Evolutionary conservation across 441 rosid genomes (phyloP), one percentile per base, ranked within the genome.

Genomic region (Populus hybrid): DNA sequence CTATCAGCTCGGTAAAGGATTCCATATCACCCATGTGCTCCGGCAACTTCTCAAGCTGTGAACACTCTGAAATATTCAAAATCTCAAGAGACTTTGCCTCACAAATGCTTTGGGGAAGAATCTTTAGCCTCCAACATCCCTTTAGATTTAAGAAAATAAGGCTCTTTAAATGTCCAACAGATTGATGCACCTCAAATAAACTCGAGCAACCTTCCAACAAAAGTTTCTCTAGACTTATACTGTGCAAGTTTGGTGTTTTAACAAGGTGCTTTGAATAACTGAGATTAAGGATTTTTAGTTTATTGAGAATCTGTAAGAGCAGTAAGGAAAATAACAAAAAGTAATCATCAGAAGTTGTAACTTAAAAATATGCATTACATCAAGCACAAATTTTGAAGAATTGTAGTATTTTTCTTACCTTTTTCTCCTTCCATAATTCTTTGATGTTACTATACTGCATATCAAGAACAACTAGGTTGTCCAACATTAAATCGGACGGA

Each of bases 1-100:
- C 66, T 53, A 28, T 12, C 42, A 85, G 67, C 72, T 70, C 69
- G 35, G 32, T 32, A 50, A 69, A 71, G 36, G 42, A 5, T 21
- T 75, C 8, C 76, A 75, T 72, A 79, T 73, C 4, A 30, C 32
- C 32, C 32, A 30, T 30, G 32, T 30, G 32, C 0, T 30, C 4
- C 4, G 32, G 32, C 32, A 30, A 30, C 32, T 30, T 30, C 32
- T 30, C 32, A 30, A 30, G 32, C 4, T 30, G 32, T 30, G 32
- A 30, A 30, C 32, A 30, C 32, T 30, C 32, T 30, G 32, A 30
- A 30, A 30, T 30, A 30, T 30, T 30, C 32, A 30, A 30, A 30
- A 30, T 30, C 32, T 30, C 32, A 30, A 30, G 32, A 30, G 32
- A 30, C 32, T 30, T 30, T 30, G 32, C 32, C 32, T 30, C 32